phyloP scores from a whole-genome alignment of 345 rosid species.

The Arabidopsis arenosa region DNA sequence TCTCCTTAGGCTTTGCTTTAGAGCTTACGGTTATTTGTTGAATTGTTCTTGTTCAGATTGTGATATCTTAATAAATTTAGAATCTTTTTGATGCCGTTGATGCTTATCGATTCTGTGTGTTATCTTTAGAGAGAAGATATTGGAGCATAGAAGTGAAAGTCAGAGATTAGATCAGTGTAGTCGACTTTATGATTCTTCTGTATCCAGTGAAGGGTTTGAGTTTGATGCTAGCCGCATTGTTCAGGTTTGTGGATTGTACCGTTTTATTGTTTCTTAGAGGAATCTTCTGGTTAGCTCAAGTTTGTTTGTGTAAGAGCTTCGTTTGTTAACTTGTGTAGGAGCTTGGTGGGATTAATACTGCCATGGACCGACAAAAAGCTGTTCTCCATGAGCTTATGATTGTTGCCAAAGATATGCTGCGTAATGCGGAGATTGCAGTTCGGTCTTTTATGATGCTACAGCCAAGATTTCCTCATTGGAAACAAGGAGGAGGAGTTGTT shows the following conservation, averaged over 20 bases:
- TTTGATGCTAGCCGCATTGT: constrained; percentile 85
- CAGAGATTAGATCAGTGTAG: constrained; percentile 90
- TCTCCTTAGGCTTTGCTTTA: constrained; percentile 24
- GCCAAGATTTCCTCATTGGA: constrained; percentile 74
- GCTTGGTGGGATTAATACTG: constrained; percentile 86
- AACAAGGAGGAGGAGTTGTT: constrained; percentile 49
- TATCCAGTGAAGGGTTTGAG: constrained; percentile 87
- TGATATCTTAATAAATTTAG: not conserved
- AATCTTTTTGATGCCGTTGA: constrained; percentile 3
- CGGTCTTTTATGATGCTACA: constrained; percentile 84
- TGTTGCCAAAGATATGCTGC: constrained; percentile 79
- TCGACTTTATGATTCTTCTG: constrained; percentile 94
- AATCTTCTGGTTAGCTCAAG: not conserved
- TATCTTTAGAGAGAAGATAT: constrained; percentile 67
- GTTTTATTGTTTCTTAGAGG: not conserved
- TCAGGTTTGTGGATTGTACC: constrained; percentile 57
- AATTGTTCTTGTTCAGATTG: not conserved
- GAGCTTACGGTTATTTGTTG: not conserved
- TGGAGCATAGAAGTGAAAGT: constrained; percentile 89
- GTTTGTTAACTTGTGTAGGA: constrained; percentile 53
- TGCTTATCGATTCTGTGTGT: constrained; percentile 21
- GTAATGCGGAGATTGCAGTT: constrained; percentile 85
- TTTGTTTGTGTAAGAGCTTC: not conserved
- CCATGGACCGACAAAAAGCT: constrained; percentile 85
- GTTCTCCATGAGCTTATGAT: constrained; percentile 78